Conservation (phyloP, 2,329 filamentous ascomycete species). For the Microcyclospora pomicola region DNA sequence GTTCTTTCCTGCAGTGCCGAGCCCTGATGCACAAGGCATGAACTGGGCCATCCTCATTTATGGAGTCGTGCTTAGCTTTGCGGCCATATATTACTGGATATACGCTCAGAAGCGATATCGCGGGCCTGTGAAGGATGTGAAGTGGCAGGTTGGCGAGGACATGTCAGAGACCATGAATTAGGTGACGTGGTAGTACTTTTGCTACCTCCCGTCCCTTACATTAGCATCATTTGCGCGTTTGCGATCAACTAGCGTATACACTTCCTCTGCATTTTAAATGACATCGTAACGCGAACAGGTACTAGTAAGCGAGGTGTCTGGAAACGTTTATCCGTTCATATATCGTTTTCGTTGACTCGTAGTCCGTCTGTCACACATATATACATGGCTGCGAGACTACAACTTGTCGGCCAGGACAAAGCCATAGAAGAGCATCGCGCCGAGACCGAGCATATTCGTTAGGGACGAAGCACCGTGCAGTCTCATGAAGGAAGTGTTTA, state of each 20-base stretch:
- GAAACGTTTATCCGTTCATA: no score
- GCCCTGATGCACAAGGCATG: constrained; percentile 7
- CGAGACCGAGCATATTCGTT: constrained; percentile 58
- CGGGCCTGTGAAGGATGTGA: constrained; percentile 6
- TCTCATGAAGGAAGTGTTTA: constrained; percentile 67
- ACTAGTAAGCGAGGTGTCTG: no score
- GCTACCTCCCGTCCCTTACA: no score
- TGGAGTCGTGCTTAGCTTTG: constrained; percentile 7
- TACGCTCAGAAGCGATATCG: constrained; percentile 8
- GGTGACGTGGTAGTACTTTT: no score
- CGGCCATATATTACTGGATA: constrained; percentile 7
- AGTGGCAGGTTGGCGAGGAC: no score
- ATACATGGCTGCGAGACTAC: constrained; percentile 1
- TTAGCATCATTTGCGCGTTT: no score
- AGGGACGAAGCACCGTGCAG: constrained; percentile 73
- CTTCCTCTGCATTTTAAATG: no score
- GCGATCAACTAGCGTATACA: no score
- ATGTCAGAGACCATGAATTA: no score
- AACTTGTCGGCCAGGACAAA: constrained; percentile 55
- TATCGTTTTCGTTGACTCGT: no score
- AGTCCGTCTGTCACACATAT: no score
- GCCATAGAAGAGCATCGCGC: constrained; percentile 64
- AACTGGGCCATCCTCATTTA: constrained; percentile 11
- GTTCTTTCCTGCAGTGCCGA: constrained; percentile 7
- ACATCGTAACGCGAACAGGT: no score